These are phyloP conservation scores for Penicillium sp. DNA, from an alignment of 2,329 filamentous ascomycete species.

Conservation along the genomic window DNA sequence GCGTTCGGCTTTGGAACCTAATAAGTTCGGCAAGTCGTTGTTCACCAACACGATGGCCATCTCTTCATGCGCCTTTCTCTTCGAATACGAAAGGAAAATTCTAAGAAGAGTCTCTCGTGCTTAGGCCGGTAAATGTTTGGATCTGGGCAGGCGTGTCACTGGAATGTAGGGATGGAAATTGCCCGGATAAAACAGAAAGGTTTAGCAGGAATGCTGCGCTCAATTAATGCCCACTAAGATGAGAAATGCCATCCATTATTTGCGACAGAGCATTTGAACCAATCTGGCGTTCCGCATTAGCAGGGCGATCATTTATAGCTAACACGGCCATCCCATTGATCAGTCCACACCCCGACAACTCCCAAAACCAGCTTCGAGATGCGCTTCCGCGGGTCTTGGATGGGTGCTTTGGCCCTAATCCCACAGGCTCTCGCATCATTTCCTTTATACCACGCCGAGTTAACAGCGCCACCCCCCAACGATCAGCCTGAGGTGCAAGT, in stretches of 20 bases:
- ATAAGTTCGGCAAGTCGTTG: too few relatives aligned
- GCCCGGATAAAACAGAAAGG: neutral
- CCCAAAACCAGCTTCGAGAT: constrained; percentile 2
- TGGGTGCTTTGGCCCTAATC: constrained; percentile 8
- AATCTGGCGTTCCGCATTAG: neutral
- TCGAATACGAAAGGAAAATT: neutral
- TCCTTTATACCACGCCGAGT: neutral
- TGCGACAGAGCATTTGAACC: neutral
- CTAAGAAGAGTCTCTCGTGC: neutral
- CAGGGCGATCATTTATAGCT: neutral
- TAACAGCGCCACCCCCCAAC: constrained; percentile 5
- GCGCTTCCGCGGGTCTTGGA: constrained; percentile 4
- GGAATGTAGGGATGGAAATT: neutral
- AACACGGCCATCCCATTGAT: too few relatives aligned
- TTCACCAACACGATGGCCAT: too few relatives aligned
- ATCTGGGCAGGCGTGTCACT: neutral
- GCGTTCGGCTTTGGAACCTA: too few relatives aligned
- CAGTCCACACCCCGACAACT: neutral
- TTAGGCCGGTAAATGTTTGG: neutral
- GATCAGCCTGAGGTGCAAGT: constrained; percentile 15
- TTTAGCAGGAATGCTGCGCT: neutral
- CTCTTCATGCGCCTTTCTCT: too few relatives aligned
- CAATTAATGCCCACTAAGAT: neutral
- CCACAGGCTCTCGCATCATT: constrained; percentile 10
- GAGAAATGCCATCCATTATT: neutral